Evolutionary conservation across 768 basidiomycete genomes (phyloP).

Genomic region (Paxillus rubicundulus): DNA sequence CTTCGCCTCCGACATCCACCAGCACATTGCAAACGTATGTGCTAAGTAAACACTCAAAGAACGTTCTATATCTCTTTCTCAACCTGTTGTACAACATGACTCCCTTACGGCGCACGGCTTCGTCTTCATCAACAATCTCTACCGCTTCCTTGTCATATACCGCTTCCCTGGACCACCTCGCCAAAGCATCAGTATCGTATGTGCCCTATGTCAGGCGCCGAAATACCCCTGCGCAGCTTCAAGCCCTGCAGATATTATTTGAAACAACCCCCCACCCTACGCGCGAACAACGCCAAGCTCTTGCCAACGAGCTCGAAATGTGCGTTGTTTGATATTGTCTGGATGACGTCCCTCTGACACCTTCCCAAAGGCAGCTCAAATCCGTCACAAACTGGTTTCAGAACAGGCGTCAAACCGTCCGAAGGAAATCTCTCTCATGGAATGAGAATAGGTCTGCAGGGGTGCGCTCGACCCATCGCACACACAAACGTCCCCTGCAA

Average conservation of each 20-base stretch:
- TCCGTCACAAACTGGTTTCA: constrained; percentile 82
- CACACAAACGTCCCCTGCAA: constrained; percentile 6
- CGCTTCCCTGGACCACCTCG: background rate
- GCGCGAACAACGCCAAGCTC: constrained; percentile 39
- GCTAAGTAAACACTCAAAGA: constrained; percentile 6
- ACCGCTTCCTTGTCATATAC: background rate
- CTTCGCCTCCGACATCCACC: background rate
- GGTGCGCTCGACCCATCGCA: background rate
- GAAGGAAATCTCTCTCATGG: constrained; percentile 18
- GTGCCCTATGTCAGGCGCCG: constrained; percentile 32
- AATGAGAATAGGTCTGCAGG: constrained; percentile 24
- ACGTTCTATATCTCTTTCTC: background rate
- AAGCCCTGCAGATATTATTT: constrained; percentile 36
- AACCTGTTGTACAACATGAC: constrained; percentile 12
- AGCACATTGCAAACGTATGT: constrained; percentile 12
- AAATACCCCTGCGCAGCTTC: constrained; percentile 34
- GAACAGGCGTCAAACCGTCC: constrained; percentile 64
- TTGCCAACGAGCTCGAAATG: constrained; percentile 41
- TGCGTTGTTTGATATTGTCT: constrained; percentile 11
- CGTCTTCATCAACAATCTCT: constrained; percentile 1
- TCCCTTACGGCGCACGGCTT: constrained; percentile 1
- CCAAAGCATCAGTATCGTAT: constrained; percentile 2
- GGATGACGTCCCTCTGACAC: constrained; percentile 4
- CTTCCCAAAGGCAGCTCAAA: constrained; percentile 52
- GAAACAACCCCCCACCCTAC: constrained; percentile 39